Evolutionary conservation across 495 filamentous ascomycete species (phyloP).

Genomic region (Talaromyces adpressus): DNA sequence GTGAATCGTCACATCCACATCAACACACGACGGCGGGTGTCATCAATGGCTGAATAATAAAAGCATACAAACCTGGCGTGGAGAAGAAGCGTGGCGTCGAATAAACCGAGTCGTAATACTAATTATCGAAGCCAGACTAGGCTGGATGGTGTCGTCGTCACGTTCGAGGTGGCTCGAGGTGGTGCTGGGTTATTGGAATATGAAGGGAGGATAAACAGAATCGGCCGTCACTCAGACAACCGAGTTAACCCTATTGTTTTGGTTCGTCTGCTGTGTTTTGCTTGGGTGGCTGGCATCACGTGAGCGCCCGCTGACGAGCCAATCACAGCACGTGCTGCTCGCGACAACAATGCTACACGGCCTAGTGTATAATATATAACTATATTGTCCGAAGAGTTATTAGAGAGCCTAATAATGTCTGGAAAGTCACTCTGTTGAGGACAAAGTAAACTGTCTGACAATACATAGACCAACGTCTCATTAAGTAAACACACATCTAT

Average conservation of each 20-base stretch:
- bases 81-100: not conserved
- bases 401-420: no score
- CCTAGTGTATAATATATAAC: no score
- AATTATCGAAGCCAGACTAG: not conserved
- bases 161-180: conserved; percentile 9
- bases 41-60: conserved; percentile 3
- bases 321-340: conserved; percentile 1
- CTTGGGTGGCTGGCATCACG: conserved; percentile 21
- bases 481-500: conserved; percentile 5
- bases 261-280: conserved; percentile 10
- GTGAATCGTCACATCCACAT: conserved; percentile 21
- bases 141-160: conserved; percentile 5
- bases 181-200: not conserved
- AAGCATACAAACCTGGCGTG: not conserved
- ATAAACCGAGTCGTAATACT: not conserved
- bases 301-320: conserved; percentile 7
- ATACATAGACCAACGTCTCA: no score
- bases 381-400: no score
- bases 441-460: no score
- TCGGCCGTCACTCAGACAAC: conserved; percentile 33
- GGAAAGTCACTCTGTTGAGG: no score
- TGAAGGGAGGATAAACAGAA: conserved; percentile 31
- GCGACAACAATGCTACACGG: not conserved
- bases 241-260: conserved; percentile 11
- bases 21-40: conserved; percentile 10